Evolutionary conservation across 2,329 filamentous ascomycete species (phyloP).

Genomic region (Biscogniauxia mediterranea): DNA sequence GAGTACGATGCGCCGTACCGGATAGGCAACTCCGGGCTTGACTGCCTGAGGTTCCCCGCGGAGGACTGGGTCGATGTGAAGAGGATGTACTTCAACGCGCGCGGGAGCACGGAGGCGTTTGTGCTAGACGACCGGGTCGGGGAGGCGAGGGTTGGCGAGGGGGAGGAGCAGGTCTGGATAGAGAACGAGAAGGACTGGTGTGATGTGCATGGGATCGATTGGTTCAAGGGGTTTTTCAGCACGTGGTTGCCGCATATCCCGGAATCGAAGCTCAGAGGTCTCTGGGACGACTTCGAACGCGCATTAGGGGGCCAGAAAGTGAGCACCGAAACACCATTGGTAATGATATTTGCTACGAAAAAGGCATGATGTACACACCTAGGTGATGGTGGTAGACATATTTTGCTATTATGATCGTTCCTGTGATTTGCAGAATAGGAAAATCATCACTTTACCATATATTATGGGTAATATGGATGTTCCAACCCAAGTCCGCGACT

Average conservation of each 20-base stretch:
- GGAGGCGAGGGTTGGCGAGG: conserved; percentile 10
- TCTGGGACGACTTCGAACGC: conserved; percentile 19
- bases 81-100: conserved; percentile 21
- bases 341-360: conserved; percentile 19
- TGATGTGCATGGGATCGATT: conserved; percentile 12
- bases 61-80: conserved; percentile 14
- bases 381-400: too few relatives aligned
- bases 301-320: conserved; percentile 11
- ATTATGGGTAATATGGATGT: too few relatives aligned
- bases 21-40: conserved; percentile 11
- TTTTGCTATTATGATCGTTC: too few relatives aligned
- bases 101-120: conserved; percentile 4
- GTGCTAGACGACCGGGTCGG: conserved; percentile 1
- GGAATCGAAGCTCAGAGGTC: conserved; percentile 10
- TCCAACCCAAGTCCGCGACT: too few relatives aligned
- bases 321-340: conserved; percentile 14
- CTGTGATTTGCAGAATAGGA: too few relatives aligned
- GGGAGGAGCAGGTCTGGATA: conserved; percentile 17
- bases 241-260: conserved; percentile 16
- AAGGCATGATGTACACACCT: too few relatives aligned
- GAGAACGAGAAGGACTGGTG: conserved; percentile 18
- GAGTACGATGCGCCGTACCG: neutral
- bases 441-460: too few relatives aligned
- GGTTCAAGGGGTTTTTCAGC: conserved; percentile 15
- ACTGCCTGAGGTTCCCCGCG: conserved; percentile 15